Evolutionary conservation across 768 basidiomycete genomes (phyloP).

Genomic region (Lactifluus volemus): DNA sequence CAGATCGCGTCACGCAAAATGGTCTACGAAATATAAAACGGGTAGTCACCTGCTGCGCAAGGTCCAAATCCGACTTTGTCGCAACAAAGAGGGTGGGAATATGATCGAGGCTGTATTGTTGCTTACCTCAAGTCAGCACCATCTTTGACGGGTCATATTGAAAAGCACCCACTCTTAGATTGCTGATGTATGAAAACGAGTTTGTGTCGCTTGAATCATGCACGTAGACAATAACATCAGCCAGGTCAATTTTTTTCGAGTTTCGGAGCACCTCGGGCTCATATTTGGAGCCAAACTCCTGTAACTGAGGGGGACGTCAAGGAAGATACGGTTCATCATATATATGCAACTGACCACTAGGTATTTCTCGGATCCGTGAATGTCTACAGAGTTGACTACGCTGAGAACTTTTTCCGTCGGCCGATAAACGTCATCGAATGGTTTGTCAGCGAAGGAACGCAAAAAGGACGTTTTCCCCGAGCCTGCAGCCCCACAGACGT

Average conservation of each 20-base stretch:
- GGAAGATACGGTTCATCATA: background rate
- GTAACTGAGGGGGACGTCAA: constrained; percentile 48
- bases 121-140: constrained; percentile 39
- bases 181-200: constrained; percentile 97
- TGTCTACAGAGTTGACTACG: constrained; percentile 93
- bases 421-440: constrained; percentile 65
- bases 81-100: constrained; percentile 96
- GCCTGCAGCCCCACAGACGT: constrained; percentile 91
- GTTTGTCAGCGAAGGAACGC: constrained; percentile 78
- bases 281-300: constrained; percentile 95
- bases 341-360: constrained; percentile 63
- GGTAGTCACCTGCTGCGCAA: constrained; percentile 75
- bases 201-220: constrained; percentile 98
- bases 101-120: constrained; percentile 94
- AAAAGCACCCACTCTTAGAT: constrained; percentile 62
- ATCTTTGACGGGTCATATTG: constrained; percentile 2
- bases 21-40: constrained; percentile 2
- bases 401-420: constrained; percentile 86
- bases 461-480: constrained; percentile 90
- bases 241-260: constrained; percentile 83
- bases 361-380: constrained; percentile 91
- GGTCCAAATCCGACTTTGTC: constrained; percentile 97
- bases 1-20: background rate
- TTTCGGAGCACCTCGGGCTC: constrained; percentile 86
- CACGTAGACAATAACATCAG: constrained; percentile 92